Conservation (phyloP, 495 filamentous ascomycete species). For the Trichoderma erinaceum region DNA sequence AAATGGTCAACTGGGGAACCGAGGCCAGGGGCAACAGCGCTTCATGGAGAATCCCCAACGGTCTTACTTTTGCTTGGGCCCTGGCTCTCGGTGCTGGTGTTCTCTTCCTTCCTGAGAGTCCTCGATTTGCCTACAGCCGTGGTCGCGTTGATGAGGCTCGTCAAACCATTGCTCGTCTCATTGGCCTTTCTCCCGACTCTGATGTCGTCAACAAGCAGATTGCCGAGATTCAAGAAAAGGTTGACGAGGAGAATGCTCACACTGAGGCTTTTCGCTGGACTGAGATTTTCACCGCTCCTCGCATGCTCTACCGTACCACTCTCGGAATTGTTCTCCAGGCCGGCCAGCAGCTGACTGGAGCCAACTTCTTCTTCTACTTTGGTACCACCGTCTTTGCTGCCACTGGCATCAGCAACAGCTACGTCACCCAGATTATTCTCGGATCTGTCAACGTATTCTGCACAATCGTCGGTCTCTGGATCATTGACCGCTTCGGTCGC, state of each 20-base stretch:
- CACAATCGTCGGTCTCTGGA: conserved; percentile 60
- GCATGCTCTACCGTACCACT: conserved; percentile 65
- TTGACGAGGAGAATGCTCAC: conserved; percentile 54
- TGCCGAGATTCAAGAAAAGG: conserved; percentile 63
- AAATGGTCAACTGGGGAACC: conserved; percentile 78
- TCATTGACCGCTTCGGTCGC: conserved; percentile 64
- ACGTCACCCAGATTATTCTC: conserved; percentile 62
- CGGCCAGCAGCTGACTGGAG: conserved; percentile 58
- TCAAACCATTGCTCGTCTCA: conserved; percentile 60
- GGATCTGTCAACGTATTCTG: conserved; percentile 63
- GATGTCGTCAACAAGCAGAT: conserved; percentile 63
- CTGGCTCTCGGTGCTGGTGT: conserved; percentile 65
- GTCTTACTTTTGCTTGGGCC: conserved; percentile 70
- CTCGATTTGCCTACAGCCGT: conserved; percentile 60
- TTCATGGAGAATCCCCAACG: conserved; percentile 78
- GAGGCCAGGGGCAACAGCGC: conserved; percentile 42
- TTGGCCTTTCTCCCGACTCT: conserved; percentile 60
- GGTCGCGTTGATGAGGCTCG: conserved; percentile 62
- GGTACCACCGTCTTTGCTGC: conserved; percentile 55
- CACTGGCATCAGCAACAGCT: conserved; percentile 57
- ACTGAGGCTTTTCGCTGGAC: conserved; percentile 52
- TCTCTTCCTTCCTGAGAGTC: conserved; percentile 66
- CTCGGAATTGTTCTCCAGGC: conserved; percentile 67
- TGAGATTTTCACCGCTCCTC: conserved; percentile 63
- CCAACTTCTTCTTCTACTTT: conserved; percentile 54